These are phyloP conservation scores for Gossypium longicalyx DNA, from an alignment of 345 rosid genomes.

Conservation along the genomic window DNA sequence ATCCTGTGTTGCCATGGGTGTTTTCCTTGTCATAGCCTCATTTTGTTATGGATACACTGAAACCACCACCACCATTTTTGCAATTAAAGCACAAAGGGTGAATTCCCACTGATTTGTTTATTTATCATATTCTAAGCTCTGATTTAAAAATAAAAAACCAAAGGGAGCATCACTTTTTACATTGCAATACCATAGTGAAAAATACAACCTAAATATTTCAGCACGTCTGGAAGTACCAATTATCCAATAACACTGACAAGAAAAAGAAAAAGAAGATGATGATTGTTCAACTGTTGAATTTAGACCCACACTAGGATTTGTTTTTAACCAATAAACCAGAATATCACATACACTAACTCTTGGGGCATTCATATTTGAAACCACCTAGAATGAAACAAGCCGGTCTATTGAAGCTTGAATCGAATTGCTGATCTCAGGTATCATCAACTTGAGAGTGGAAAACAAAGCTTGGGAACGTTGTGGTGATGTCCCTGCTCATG, in stretches of 20 bases:
- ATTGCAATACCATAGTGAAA: neutral
- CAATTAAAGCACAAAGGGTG: neutral
- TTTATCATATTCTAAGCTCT: neutral
- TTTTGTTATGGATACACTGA: neutral
- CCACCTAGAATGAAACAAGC: constrained; percentile 18
- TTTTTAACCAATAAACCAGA: constrained; percentile 8
- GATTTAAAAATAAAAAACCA: neutral
- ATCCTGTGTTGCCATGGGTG: neutral
- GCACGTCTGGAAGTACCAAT: neutral
- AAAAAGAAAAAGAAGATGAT: neutral
- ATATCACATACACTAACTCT: constrained; percentile 15
- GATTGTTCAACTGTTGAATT: neutral
- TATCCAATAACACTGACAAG: neutral
- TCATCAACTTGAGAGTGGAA: constrained; percentile 98
- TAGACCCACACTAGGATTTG: neutral
- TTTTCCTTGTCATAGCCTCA: neutral
- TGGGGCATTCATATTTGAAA: constrained; percentile 1
- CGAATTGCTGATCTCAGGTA: constrained; percentile 33
- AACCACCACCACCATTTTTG: neutral
- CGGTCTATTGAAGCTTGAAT: neutral
- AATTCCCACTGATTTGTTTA: neutral
- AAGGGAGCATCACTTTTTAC: neutral
- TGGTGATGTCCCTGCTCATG: constrained; percentile 78
- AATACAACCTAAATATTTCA: constrained; percentile 3
- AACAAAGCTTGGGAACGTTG: constrained; percentile 96